These are phyloP conservation scores for Westerdykella aurantiaca DNA, from an alignment of 2,329 filamentous ascomycete genomes.

Conservation along the genomic window DNA sequence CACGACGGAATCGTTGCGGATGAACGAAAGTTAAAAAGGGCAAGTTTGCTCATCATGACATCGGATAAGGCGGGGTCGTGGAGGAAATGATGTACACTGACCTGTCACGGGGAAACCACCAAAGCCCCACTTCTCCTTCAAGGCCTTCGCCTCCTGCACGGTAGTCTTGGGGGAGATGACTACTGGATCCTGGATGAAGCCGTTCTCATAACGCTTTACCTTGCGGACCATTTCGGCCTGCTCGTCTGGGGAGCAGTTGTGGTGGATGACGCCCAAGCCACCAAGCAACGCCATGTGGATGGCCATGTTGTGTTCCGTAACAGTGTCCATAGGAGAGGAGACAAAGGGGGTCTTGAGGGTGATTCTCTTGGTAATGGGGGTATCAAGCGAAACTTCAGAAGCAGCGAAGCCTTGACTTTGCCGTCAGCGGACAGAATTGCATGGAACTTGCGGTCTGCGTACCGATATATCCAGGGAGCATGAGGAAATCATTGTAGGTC, in stretches of 20 bases:
- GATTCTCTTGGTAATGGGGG: slow-evolving; percentile 91
- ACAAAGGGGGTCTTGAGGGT: slow-evolving; percentile 93
- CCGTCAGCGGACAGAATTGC: background rate
- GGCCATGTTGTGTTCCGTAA: slow-evolving; percentile 99
- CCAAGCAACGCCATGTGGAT: slow-evolving; percentile 92
- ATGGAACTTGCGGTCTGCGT: slow-evolving; percentile 19
- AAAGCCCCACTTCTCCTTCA: slow-evolving; percentile 98
- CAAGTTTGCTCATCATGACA: slow-evolving; percentile 69
- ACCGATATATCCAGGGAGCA: slow-evolving; percentile 95
- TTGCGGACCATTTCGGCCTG: slow-evolving; percentile 99
- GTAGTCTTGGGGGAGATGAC: slow-evolving; percentile 84
- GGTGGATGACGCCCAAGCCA: slow-evolving; percentile 91
- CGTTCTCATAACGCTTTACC: slow-evolving; percentile 99
- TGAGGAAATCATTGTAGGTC: slow-evolving; percentile 97
- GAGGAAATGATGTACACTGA: slow-evolving; percentile 48
- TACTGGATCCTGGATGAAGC: slow-evolving; percentile 93
- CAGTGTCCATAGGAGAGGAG: slow-evolving; percentile 98
- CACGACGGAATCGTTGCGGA: slow-evolving; percentile 86
- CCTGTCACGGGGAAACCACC: slow-evolving; percentile 98
- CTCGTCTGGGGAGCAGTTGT: slow-evolving; percentile 96
- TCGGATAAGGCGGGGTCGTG: too few relatives aligned
- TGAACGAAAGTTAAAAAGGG: slow-evolving; percentile 99
- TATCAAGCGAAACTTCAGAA: slow-evolving; percentile 79
- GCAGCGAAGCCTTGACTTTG: slow-evolving; percentile 68
- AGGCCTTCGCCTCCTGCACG: slow-evolving; percentile 79